Percentiles rank a stretch among this genome's conserved stretches.
phyloP scores from a whole-genome alignment of 345 rosid species.

The Raphanus sativus region DNA sequence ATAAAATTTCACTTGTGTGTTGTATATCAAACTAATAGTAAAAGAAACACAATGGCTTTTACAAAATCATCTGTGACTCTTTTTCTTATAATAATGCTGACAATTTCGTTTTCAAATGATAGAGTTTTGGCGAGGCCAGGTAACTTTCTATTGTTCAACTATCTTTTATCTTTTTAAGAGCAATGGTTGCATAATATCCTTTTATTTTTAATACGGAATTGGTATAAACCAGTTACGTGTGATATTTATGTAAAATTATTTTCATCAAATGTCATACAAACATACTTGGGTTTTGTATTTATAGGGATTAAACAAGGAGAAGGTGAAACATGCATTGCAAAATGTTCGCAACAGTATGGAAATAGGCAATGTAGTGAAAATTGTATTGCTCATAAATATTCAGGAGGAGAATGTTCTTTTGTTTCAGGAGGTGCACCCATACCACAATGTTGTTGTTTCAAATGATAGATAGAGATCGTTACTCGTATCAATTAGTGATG shows the following conservation, averaged over 20 bases:
- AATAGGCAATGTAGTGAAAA: background rate
- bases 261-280: background rate
- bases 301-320: background rate
- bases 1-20: background rate
- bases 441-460: background rate
- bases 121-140: background rate
- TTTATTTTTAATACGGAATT: background rate
- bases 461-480: background rate
- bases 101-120: background rate
- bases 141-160: background rate
- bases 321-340: background rate
- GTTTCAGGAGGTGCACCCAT: background rate
- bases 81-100: background rate
- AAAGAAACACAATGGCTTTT: background rate
- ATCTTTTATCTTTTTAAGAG: background rate
- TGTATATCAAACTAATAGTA: background rate
- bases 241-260: background rate
- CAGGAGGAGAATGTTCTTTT: background rate
- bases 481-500: no score
- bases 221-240: background rate
- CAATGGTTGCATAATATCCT: background rate
- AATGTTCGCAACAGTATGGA: background rate
- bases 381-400: background rate
- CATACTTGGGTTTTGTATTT: background rate
- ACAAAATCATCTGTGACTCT: background rate